Percentiles rank a stretch among this genome's conserved stretches.
phyloP scores from a whole-genome alignment of 371 early-diverging fungal genomes.

The Rhizopus arrhizus region DNA sequence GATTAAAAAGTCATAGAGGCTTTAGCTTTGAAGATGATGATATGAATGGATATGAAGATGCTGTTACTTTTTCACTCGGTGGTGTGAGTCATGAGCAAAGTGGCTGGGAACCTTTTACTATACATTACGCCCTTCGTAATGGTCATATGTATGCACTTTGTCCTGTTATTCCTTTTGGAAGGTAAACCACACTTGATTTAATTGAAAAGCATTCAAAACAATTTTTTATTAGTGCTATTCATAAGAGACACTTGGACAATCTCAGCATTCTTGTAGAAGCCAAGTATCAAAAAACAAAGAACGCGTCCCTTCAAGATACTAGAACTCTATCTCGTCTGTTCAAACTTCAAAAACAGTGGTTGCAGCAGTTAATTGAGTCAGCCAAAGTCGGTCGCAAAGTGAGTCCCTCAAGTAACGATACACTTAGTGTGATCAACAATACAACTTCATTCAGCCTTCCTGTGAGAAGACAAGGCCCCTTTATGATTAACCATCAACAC shows the following conservation, averaged over 20 bases:
- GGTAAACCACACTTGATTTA: constrained; percentile 20
- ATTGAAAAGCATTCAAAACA: neutral
- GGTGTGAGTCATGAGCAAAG: constrained; percentile 34
- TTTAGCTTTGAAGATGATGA: constrained; percentile 33
- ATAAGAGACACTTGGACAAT: constrained; percentile 40
- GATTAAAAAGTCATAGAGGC: constrained; percentile 8
- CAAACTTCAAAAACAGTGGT: constrained; percentile 43
- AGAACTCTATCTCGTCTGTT: constrained; percentile 28
- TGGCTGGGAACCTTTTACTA: constrained; percentile 49
- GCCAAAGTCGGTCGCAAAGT: constrained; percentile 18
- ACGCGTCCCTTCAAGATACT: constrained; percentile 1
- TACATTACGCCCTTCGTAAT: constrained; percentile 44
- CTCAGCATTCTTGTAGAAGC: constrained; percentile 35
- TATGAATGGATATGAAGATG: constrained; percentile 43
- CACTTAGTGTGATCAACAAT: constrained; percentile 22
- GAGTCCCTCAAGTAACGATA: constrained; percentile 14
- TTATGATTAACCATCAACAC: constrained; percentile 22
- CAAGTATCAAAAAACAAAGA: constrained; percentile 28
- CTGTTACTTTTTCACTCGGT: constrained; percentile 44
- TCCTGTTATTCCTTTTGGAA: constrained; percentile 46
- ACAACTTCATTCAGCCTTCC: constrained; percentile 18
- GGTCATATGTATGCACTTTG: constrained; percentile 50
- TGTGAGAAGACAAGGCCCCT: constrained; percentile 46
- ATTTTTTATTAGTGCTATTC: constrained; percentile 25
- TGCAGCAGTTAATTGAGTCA: constrained; percentile 31